Evolutionary conservation across 2,329 filamentous ascomycete species (phyloP), one percentile per base, ranked within the genome.

Genomic region (Colletotrichum sublineola): DNA sequence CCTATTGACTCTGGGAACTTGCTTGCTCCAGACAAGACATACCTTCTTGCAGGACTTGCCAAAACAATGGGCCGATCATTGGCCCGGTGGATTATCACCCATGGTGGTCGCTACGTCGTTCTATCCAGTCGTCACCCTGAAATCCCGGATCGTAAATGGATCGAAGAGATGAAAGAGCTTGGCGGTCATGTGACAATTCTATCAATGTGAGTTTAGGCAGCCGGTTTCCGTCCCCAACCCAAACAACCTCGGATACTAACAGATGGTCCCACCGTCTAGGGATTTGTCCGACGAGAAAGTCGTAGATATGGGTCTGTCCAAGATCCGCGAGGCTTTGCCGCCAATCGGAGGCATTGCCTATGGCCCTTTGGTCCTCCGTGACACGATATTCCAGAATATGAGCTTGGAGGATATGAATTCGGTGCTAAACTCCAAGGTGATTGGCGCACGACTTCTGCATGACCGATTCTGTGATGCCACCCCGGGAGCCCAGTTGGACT

Each of bases 281-380:
- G 62, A 44, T 44, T 57, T 62, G 18, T 60, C 67, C 11, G 63
- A 67, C 18, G 57, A 70, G 8, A 67, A 68, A 31, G 58, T 79
- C 3, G 44, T 77, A 11, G 73, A 63, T 62, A 65, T 73, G 36
- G 57, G 75, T 14, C 56, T 68, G 2, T 36, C 63, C 20, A 0
- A 77, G 80, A 14, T 55, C 3, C 2, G 46, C n/a, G 5, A 75
- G 29, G 40, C 74, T 0, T 71, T 79, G 65, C 81, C 81, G 0
- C 78, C 79, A 0, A 81, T 87, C 44, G 79, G 74, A 0, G 86
- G 86, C 7, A 82, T 86, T 0, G 80, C 78, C 1, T 80, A 86
- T 48, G 85, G 80, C 0, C 84, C 85, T 8, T 83, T 86, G 82
- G 80, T 87, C 3, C 77, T 87, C 0, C 68, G 76, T 2, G 84